These are phyloP conservation scores for Buddleja alternifolia DNA, from an alignment of 257 asterid genomes.

Conservation along the genomic window DNA sequence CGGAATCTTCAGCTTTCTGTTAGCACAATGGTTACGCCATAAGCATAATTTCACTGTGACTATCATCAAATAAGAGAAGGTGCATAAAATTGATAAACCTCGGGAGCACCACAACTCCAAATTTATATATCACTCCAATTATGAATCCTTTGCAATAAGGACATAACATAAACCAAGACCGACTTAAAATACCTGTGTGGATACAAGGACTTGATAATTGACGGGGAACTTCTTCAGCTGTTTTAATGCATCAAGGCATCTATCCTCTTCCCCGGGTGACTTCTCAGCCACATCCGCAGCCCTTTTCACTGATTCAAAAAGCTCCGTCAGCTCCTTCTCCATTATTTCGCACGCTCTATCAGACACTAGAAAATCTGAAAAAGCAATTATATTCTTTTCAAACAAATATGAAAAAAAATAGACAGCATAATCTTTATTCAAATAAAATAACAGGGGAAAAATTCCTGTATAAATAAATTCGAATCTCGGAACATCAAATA, in stretches of 20 bases:
- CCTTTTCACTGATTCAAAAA: constrained; percentile 75
- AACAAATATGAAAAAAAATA: not conserved
- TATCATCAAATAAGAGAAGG: not conserved
- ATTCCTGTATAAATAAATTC: not conserved
- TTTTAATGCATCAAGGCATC: constrained; percentile 67
- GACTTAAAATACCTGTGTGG: constrained; percentile 66
- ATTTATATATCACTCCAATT: too few species aligned
- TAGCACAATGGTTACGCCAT: not conserved
- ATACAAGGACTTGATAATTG: constrained; percentile 81
- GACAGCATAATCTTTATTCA: not conserved
- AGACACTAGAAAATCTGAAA: constrained; percentile 14
- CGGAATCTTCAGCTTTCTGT: not conserved
- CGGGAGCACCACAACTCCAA: too few species aligned
- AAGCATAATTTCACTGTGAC: not conserved
- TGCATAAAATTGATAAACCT: too few species aligned
- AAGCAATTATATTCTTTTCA: not conserved
- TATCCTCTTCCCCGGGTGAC: constrained; percentile 64
- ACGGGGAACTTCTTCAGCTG: constrained; percentile 81
- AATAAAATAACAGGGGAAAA: not conserved
- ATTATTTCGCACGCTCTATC: constrained; percentile 39
- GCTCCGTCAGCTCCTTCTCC: constrained; percentile 87
- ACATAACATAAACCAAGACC: not conserved
- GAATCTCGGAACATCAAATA: constrained; percentile 4
- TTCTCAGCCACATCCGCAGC: constrained; percentile 74
- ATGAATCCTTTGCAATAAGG: not conserved